These are phyloP conservation scores for Colletotrichum sidae DNA, from an alignment of 2,329 filamentous ascomycete genomes.

Conservation along the genomic window DNA sequence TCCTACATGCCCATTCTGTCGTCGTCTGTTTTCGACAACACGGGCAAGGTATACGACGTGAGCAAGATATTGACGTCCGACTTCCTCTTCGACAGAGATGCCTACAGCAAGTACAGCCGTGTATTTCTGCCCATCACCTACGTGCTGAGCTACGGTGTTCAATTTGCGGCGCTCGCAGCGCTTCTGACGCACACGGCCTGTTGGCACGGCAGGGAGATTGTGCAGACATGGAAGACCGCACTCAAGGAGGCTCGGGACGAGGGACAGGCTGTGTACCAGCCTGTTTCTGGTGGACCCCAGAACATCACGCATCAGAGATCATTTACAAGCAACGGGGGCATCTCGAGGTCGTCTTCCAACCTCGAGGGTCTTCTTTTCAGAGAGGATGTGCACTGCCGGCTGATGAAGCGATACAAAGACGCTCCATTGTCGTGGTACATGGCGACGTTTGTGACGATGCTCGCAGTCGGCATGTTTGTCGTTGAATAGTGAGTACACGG, in stretches of 20 bases:
- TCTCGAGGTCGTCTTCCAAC: constrained; percentile 52
- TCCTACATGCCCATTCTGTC: constrained; percentile 91
- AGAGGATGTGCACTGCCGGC: constrained; percentile 85
- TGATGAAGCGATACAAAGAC: constrained; percentile 87
- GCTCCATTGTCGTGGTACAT: constrained; percentile 87
- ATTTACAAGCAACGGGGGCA: constrained; percentile 38
- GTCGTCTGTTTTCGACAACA: constrained; percentile 87
- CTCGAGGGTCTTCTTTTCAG: constrained; percentile 70
- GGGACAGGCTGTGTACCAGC: constrained; percentile 63
- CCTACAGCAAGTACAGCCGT: constrained; percentile 84
- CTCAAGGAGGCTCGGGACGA: constrained; percentile 71
- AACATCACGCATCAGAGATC: constrained; percentile 30
- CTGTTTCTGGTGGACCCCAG: constrained; percentile 50
- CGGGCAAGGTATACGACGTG: constrained; percentile 82
- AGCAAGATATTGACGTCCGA: constrained; percentile 81
- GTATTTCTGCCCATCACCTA: constrained; percentile 91
- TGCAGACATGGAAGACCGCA: constrained; percentile 79
- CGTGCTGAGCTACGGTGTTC: constrained; percentile 85
- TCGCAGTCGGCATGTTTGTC: constrained; percentile 82
- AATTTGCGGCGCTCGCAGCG: constrained; percentile 85
- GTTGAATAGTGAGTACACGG: constrained; percentile 77
- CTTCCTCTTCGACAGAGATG: constrained; percentile 81
- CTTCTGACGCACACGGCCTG: constrained; percentile 84
- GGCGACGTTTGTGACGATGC: constrained; percentile 79
- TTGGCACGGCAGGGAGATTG: constrained; percentile 88